A percentile compares a stretch with the other conserved stretches of the same genome.
phyloP scores from a whole-genome alignment of 768 basidiomycete genomes.

The Podaxis sp. region DNA sequence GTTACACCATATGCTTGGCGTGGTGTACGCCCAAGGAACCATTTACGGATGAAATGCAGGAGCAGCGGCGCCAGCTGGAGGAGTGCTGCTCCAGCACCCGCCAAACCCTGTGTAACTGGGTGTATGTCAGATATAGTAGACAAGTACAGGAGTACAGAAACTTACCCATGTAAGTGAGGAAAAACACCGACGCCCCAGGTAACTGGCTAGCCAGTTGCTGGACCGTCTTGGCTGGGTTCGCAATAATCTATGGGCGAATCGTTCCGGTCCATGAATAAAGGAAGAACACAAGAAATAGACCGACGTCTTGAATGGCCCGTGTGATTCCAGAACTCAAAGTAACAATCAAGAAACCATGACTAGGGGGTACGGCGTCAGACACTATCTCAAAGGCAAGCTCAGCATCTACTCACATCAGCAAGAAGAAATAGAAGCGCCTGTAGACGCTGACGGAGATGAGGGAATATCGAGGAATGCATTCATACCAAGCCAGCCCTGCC shows the following conservation, averaged over 20 bases:
- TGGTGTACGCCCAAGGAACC: slow-evolving; percentile 65
- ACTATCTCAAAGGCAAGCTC: background rate
- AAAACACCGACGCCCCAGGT: slow-evolving; percentile 57
- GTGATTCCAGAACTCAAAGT: slow-evolving; percentile 61
- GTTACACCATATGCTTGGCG: slow-evolving; percentile 57
- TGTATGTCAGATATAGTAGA: background rate
- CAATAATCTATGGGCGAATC: slow-evolving; percentile 28
- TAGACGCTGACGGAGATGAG: slow-evolving; percentile 69
- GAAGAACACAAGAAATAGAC: background rate
- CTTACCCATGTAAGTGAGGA: slow-evolving; percentile 55
- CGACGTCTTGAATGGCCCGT: slow-evolving; percentile 20
- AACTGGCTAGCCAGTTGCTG: slow-evolving; percentile 42
- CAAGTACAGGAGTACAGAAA: background rate
- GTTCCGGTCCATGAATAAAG: background rate
- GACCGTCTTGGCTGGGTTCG: slow-evolving; percentile 38
- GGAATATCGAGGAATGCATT: slow-evolving; percentile 66
- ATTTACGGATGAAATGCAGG: slow-evolving; percentile 57
- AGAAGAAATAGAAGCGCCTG: slow-evolving; percentile 65
- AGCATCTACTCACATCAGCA: slow-evolving; percentile 40
- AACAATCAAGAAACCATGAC: slow-evolving; percentile 70
- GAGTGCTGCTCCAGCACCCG: slow-evolving; percentile 48
- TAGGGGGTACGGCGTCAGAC: slow-evolving; percentile 13
- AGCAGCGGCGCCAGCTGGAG: slow-evolving; percentile 49
- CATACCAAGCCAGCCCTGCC: slow-evolving; percentile 56
- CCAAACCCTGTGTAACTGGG: slow-evolving; percentile 46